Percentiles rank a stretch among this genome's conserved stretches.
These are phyloP conservation scores for Ceratocystis cubensis DNA, from an alignment of 2,329 filamentous ascomycete genomes.

Conservation along the genomic window DNA sequence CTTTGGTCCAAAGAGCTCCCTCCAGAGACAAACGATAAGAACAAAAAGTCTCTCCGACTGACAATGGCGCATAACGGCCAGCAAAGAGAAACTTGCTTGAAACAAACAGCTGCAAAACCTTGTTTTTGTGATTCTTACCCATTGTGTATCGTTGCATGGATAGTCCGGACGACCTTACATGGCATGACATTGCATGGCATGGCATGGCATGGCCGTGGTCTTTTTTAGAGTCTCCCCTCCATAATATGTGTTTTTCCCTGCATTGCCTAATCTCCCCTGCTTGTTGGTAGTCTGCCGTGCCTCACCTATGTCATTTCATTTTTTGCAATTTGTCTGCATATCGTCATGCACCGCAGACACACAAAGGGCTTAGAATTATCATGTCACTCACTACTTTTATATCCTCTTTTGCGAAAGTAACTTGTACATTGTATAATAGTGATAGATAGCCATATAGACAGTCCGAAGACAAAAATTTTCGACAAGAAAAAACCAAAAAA, in stretches of 20 bases:
- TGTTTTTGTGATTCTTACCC: not conserved
- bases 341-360: not conserved
- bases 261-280: not conserved
- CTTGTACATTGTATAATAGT: not conserved
- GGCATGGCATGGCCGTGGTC: not conserved
- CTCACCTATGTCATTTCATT: not conserved
- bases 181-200: not conserved
- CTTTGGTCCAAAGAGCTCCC: not conserved
- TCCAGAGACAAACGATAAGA: not conserved
- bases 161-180: not conserved
- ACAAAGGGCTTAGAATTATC: not conserved
- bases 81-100: not conserved
- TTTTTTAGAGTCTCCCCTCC: not conserved
- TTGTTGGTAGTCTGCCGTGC: not conserved
- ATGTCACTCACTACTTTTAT: not conserved
- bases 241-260: not conserved
- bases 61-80: not conserved
- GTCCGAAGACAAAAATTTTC: not conserved
- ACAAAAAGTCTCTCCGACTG: not conserved
- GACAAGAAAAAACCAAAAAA: not conserved
- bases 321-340: not conserved
- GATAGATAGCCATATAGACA: not conserved
- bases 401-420: not conserved
- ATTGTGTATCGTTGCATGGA: slow-evolving; percentile 5
- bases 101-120: not conserved